Evolutionary conservation across 176 grass and related monocot species (phyloP).

Genomic region (Juncus inflexus): DNA sequence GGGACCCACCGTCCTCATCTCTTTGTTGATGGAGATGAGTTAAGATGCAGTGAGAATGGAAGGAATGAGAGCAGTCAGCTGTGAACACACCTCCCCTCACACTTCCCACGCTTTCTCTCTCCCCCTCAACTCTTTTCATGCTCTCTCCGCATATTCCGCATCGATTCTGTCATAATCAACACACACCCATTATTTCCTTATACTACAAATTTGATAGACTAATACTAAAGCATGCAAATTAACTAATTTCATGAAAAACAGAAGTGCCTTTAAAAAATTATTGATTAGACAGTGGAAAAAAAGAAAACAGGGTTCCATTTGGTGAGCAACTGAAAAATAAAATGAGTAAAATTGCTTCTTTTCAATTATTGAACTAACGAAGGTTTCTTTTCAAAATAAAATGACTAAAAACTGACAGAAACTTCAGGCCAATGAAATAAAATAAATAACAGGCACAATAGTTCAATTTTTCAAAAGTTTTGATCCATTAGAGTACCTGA

Average conservation of each 20-base stretch:
- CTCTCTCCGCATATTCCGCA: slow-evolving; percentile 21
- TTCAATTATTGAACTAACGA: too few species aligned
- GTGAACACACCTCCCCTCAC: slow-evolving; percentile 47
- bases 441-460: slow-evolving; percentile 4
- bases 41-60: slow-evolving; percentile 79
- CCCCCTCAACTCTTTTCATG: slow-evolving; percentile 8
- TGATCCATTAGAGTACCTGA: slow-evolving; percentile 31
- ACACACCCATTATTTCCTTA: background rate
- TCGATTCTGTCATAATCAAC: slow-evolving; percentile 16
- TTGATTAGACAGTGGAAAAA: too few species aligned
- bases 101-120: background rate
- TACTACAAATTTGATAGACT: too few species aligned
- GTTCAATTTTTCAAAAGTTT: background rate
- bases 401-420: slow-evolving; percentile 9
- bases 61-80: slow-evolving; percentile 72
- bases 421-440: background rate
- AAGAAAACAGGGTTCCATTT: too few species aligned
- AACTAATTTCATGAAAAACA: background rate
- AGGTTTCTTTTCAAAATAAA: too few species aligned
- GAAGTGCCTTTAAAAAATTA: background rate
- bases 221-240: too few species aligned
- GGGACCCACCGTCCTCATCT: slow-evolving; percentile 2
- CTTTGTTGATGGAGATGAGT: slow-evolving; percentile 19
- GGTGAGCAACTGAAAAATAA: too few species aligned
- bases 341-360: too few species aligned